Conservation (phyloP, 352 stramenopile species). For the Nothophytophthora sp. region DNA sequence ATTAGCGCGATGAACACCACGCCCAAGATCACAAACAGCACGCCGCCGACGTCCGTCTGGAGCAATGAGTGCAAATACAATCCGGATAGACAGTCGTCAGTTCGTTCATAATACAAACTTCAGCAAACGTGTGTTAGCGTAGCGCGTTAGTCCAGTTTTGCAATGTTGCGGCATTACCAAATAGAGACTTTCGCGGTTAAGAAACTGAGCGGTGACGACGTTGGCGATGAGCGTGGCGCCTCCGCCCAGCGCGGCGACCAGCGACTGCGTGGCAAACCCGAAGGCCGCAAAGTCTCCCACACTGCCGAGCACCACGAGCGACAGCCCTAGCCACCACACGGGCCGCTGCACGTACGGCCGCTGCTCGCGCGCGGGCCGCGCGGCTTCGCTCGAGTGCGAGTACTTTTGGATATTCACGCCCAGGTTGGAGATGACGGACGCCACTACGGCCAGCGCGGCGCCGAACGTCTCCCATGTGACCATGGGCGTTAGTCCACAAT, state of each 20-base stretch:
- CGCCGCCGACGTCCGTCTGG: slow-evolving; percentile 79
- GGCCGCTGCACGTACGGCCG: slow-evolving; percentile 84
- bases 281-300: slow-evolving; percentile 90
- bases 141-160: no score
- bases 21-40: slow-evolving; percentile 85
- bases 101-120: no score
- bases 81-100: no score
- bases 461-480: slow-evolving; percentile 82
- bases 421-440: slow-evolving; percentile 87
- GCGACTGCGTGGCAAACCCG: slow-evolving; percentile 88
- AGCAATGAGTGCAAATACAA: no score
- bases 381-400: slow-evolving; percentile 69
- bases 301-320: slow-evolving; percentile 78
- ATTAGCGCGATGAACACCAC: slow-evolving; percentile 89
- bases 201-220: slow-evolving; percentile 83
- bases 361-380: slow-evolving; percentile 41
- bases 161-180: no score
- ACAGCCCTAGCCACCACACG: slow-evolving; percentile 86
- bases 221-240: slow-evolving; percentile 89
- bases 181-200: slow-evolving; percentile 82
- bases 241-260: slow-evolving; percentile 85
- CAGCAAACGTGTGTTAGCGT: not conserved
- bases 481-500: slow-evolving; percentile 21
- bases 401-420: slow-evolving; percentile 92
- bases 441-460: slow-evolving; percentile 72